phyloP scores from a whole-genome alignment of 352 stramenopile species.

The Phytophthora chlamydospora region DNA sequence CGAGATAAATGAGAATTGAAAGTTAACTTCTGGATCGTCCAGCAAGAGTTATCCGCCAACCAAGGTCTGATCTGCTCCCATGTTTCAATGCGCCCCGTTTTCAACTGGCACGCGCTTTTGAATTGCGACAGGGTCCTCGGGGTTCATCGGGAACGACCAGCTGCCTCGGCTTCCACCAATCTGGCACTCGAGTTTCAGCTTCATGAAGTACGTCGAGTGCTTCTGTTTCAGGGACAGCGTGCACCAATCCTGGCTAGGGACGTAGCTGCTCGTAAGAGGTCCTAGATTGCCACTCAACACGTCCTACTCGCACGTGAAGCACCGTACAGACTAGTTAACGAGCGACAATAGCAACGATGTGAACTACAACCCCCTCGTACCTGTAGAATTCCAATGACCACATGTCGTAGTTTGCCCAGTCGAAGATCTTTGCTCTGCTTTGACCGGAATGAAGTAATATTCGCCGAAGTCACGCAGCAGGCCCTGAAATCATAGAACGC shows the following conservation, averaged over 20 bases:
- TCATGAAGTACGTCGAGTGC: constrained; percentile 28
- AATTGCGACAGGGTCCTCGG: constrained; percentile 21
- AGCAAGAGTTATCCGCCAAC: too few relatives aligned
- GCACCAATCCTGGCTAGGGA: constrained; percentile 18
- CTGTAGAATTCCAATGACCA: constrained; percentile 21
- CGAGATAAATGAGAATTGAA: too few relatives aligned
- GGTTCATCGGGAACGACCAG: constrained; percentile 30
- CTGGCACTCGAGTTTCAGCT: constrained; percentile 23
- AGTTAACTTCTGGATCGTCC: too few relatives aligned
- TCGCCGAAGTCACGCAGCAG: constrained; percentile 14
- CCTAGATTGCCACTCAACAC: constrained; percentile 10
- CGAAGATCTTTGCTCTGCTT: constrained; percentile 17
- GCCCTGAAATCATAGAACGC: constrained; percentile 2
- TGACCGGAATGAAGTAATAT: constrained; percentile 19
- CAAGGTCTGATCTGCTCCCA: too few relatives aligned
- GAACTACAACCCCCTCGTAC: neutral
- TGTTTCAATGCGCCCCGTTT: too few relatives aligned
- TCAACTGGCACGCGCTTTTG: neutral
- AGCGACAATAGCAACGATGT: too few relatives aligned
- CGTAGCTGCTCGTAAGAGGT: constrained; percentile 17
- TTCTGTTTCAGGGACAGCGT: constrained; percentile 19
- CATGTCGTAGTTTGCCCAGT: constrained; percentile 4
- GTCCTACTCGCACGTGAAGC: constrained; percentile 3
- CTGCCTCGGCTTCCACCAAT: constrained; percentile 15
- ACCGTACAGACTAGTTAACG: neutral